Evolutionary conservation across 2,329 filamentous ascomycete genomes (phyloP), one percentile per base, ranked within the genome.

Genomic region (Berkeleyomyces basicola): DNA sequence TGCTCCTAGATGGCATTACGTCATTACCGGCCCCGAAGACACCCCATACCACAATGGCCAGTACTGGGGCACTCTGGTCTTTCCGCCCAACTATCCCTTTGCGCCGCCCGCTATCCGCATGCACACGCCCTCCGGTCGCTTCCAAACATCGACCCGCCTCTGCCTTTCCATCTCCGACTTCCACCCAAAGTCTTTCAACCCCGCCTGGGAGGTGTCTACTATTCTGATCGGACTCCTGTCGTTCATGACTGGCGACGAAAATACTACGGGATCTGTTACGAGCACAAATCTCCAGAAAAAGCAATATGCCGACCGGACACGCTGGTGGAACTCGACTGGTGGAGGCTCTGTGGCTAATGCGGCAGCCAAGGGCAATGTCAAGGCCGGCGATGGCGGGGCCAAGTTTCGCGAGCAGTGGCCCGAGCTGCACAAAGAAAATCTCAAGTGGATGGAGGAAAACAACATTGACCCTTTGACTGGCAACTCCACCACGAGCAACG

Each of bases 191-290:
- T 92, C 87, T 37, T 99, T 97, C 78, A 99, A 99, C 72, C 93
- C 93, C 1, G 91, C 93, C 0, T 99, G 93, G 93, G 92, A 96
- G 71, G 93, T 99, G 6, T 92, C 87, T 62, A 99, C 93, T 0
- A 99, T 99, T 67, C 78, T 99, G 14, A 95, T 95, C 62, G 93
- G 93, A 7, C 81, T 99, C 37, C 78, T 97, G 66, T 95, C 88
- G 46, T 99, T 99, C 75, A 99, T 99, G 93, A 97, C 92, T 2
- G 90, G 88, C 67, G 92, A 99, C 71, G 93, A 99, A 76, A 96
- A 97, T 87, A 99, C 93, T 0, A 97, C 93, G 0, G 93, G 93
- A 1, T 91, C 86, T 39, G 83, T 99, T 39, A 85, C 86, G 4
- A 88, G 85, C 16, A 86, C 83, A 0, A 82, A 88, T 59, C 77